phyloP scores from a whole-genome alignment of 805 yeast species.

The Nakazawaea anatomiae region DNA sequence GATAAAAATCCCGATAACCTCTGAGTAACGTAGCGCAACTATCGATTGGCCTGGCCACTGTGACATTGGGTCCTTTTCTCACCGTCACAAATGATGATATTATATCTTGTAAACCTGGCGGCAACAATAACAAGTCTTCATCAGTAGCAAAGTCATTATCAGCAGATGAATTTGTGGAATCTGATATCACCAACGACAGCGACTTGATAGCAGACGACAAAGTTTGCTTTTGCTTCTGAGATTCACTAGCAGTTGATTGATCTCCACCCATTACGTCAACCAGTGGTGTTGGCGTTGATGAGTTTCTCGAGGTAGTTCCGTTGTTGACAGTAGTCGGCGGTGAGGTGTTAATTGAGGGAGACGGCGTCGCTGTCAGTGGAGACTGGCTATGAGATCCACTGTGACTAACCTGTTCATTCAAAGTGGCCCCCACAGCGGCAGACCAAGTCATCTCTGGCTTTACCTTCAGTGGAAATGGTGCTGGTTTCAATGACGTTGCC shows the following conservation, averaged over 20 bases:
- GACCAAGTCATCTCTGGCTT: slow-evolving; percentile 9
- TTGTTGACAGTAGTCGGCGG: slow-evolving; percentile 9
- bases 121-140: slow-evolving; percentile 7
- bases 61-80: neutral
- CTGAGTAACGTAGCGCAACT: slow-evolving; percentile 1
- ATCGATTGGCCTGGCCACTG: slow-evolving; percentile 1
- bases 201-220: slow-evolving; percentile 7
- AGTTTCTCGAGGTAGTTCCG: neutral
- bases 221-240: neutral
- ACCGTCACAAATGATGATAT: slow-evolving; percentile 15
- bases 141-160: slow-evolving; percentile 3
- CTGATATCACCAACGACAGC: neutral
- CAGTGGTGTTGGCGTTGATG: neutral
- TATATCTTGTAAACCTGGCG: slow-evolving; percentile 20
- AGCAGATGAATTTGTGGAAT: neutral
- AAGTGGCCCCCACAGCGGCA: slow-evolving; percentile 9
- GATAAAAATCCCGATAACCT: slow-evolving; percentile 8
- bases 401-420: slow-evolving; percentile 4
- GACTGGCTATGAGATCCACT: slow-evolving; percentile 7
- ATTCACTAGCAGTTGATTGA: neutral
- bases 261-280: slow-evolving; percentile 3
- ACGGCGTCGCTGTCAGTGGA: slow-evolving; percentile 9
- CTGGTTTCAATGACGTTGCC: slow-evolving; percentile 13
- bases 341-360: slow-evolving; percentile 11
- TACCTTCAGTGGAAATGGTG: slow-evolving; percentile 8